Evolutionary conservation across 305 asterid species (phyloP).

Genomic region (Solanum hybrid): DNA sequence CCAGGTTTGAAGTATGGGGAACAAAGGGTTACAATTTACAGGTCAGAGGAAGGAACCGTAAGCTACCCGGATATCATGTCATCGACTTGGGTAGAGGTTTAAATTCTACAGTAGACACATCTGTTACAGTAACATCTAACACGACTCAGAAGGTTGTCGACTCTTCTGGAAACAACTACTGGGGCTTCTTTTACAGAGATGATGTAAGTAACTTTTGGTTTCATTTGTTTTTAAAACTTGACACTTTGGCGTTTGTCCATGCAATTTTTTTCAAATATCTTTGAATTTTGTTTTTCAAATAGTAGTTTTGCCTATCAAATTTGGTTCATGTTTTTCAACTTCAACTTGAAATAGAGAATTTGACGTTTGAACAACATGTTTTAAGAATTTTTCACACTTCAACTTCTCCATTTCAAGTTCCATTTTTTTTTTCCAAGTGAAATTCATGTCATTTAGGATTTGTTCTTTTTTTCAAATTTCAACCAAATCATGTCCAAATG

Average conservation of each 20-base stretch:
- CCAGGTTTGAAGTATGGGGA: slow-evolving; percentile 90
- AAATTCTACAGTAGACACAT: slow-evolving; percentile 42
- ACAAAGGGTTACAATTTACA: slow-evolving; percentile 71
- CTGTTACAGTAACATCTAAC: slow-evolving; percentile 19
- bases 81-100: slow-evolving; percentile 45
- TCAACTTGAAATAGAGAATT: neutral
- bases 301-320: neutral
- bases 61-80: slow-evolving; percentile 56
- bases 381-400: neutral
- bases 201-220: slow-evolving; percentile 46
- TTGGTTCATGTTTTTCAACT: neutral
- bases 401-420: neutral
- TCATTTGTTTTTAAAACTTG: neutral
- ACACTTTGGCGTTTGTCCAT: neutral
- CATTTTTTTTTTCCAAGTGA: neutral
- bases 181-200: slow-evolving; percentile 61
- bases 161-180: slow-evolving; percentile 48
- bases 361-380: neutral
- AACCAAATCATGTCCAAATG: neutral
- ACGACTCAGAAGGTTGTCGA: slow-evolving; percentile 26
- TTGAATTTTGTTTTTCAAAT: neutral
- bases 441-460: neutral
- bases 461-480: neutral
- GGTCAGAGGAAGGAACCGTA: slow-evolving; percentile 67
- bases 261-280: neutral